Evolutionary conservation across 768 basidiomycete species (phyloP).

Genomic region (Cystobasidium onofrii): DNA sequence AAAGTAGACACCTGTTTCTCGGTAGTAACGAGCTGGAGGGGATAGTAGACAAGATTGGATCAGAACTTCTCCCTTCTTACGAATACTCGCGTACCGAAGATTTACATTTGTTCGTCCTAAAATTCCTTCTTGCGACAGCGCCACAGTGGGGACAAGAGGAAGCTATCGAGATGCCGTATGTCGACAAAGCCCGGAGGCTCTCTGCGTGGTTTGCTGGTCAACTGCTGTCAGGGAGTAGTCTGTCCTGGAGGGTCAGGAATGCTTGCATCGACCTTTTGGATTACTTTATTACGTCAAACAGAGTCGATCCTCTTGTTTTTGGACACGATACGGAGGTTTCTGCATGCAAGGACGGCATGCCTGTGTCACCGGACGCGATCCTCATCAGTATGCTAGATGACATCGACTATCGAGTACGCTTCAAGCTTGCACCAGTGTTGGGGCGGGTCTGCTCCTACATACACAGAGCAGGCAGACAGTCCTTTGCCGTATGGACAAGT

Average conservation of each 20-base stretch:
- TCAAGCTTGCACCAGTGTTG: constrained; percentile 50
- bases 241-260: constrained; percentile 65
- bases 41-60: constrained; percentile 54
- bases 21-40: constrained; percentile 51
- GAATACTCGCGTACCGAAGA: constrained; percentile 53
- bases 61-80: constrained; percentile 53
- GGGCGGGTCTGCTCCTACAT: constrained; percentile 6
- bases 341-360: constrained; percentile 42
- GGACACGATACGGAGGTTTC: constrained; percentile 31
- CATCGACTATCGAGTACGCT: constrained; percentile 72
- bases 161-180: constrained; percentile 45
- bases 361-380: constrained; percentile 47
- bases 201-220: constrained; percentile 54
- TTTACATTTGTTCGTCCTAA: constrained; percentile 54
- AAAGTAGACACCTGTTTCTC: constrained; percentile 55
- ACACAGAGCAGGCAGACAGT: neutral
- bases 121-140: constrained; percentile 59
- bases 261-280: constrained; percentile 59
- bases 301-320: constrained; percentile 54
- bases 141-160: constrained; percentile 53
- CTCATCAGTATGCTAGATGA: constrained; percentile 58
- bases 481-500: constrained; percentile 49
- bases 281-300: constrained; percentile 56
- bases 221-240: constrained; percentile 49
- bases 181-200: constrained; percentile 51